Percentiles rank a stretch among this genome's conserved stretches.
phyloP scores from a whole-genome alignment of 345 rosid genomes.

The Populus ilicifolia region DNA sequence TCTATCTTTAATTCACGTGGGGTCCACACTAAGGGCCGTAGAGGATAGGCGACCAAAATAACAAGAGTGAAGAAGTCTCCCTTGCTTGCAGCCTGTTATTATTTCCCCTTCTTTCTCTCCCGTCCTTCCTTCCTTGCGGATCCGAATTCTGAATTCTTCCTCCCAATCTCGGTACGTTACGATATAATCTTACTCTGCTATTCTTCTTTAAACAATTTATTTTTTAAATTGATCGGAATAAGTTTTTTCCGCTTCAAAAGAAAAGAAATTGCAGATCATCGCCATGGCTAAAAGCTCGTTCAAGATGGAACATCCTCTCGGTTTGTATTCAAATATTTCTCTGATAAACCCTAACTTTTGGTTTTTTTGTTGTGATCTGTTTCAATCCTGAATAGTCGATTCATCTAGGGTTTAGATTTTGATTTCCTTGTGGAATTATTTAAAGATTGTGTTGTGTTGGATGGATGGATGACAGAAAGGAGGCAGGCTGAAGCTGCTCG shows the following conservation, averaged over 20 bases:
- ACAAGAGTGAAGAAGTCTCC: neutral
- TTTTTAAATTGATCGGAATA: neutral
- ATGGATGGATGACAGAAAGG: constrained; percentile 53
- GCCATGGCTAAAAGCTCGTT: constrained; percentile 77
- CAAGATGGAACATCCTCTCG: constrained; percentile 92
- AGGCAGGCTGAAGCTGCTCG: constrained; percentile 94
- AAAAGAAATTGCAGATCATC: neutral
- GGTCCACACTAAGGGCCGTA: neutral
- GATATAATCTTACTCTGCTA: neutral
- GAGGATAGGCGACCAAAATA: neutral
- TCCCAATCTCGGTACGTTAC: neutral
- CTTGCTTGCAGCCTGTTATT: neutral
- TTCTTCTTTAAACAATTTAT: neutral
- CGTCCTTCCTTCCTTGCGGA: neutral
- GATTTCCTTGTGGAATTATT: neutral
- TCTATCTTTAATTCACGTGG: neutral
- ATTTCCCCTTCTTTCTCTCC: too few relatives aligned
- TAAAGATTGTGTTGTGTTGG: neutral
- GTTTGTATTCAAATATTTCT: constrained; percentile 33
- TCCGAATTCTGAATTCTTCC: neutral
- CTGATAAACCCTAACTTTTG: neutral
- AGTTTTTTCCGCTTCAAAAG: neutral
- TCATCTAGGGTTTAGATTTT: neutral
- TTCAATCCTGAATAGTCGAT: neutral
- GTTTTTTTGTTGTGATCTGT: neutral